Evolutionary conservation across 2,329 filamentous ascomycete species (phyloP).

Genomic region (Xylariales sp.): DNA sequence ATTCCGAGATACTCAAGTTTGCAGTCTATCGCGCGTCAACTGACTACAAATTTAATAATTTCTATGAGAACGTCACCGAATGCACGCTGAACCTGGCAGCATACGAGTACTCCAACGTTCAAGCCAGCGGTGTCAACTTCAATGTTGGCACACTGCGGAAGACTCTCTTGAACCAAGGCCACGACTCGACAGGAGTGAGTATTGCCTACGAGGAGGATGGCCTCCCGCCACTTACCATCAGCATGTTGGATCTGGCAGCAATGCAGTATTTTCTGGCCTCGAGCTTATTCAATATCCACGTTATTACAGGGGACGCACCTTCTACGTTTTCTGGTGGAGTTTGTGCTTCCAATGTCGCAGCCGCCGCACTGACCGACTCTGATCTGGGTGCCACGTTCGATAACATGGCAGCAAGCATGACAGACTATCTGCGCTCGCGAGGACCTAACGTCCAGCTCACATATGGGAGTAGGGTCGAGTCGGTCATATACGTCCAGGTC

Average conservation of each 20-base stretch:
- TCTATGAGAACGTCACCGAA: background rate
- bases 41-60: background rate
- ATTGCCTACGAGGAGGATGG: background rate
- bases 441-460: background rate
- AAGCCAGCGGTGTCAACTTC: background rate
- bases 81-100: background rate
- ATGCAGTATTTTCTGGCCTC: background rate
- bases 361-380: background rate
- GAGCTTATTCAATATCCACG: background rate
- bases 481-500: constrained; percentile 1
- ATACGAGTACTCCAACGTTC: background rate
- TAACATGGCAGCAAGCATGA: constrained; percentile 11
- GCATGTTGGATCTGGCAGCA: background rate
- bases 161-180: too few species aligned
- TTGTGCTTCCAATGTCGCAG: too few species aligned
- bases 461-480: background rate
- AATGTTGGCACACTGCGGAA: background rate
- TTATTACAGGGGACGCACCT: background rate
- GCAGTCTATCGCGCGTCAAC: too few species aligned
- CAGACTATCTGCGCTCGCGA: constrained; percentile 11
- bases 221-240: background rate
- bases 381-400: background rate
- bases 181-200: too few species aligned
- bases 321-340: background rate
- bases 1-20: too few species aligned